phyloP scores from a whole-genome alignment of 2,329 filamentous ascomycete species.

The Tolypocladium sp. region DNA sequence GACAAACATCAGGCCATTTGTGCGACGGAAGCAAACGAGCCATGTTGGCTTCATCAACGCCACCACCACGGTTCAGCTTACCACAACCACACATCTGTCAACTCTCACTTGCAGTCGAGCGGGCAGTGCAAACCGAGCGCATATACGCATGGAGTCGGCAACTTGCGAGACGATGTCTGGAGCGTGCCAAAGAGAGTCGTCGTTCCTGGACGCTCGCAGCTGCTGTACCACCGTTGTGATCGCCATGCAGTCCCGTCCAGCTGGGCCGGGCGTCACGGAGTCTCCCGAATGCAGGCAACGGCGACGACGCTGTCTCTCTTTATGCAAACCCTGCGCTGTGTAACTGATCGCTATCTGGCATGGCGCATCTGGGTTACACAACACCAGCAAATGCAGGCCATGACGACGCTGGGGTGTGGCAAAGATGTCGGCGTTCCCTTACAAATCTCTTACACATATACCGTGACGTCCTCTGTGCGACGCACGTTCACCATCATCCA shows the following conservation, averaged over 20 bases:
- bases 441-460: background rate
- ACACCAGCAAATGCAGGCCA: background rate
- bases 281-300: background rate
- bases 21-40: background rate
- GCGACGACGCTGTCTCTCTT: background rate
- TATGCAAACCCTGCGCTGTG: background rate
- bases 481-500: background rate
- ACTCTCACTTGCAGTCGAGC: background rate
- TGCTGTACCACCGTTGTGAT: background rate
- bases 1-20: background rate
- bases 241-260: background rate
- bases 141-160: background rate
- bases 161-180: background rate
- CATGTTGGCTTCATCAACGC: background rate
- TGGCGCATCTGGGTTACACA: background rate
- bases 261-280: background rate
- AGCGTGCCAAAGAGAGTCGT: background rate
- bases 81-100: background rate
- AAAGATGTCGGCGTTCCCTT: background rate
- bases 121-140: background rate
- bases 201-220: background rate
- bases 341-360: background rate
- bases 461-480: background rate
- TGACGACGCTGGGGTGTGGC: background rate
- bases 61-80: background rate